Percentiles rank a stretch among this genome's conserved stretches.
phyloP scores from a whole-genome alignment of 1,284 basidiomycete genomes.

The Earliella scabrosa region DNA sequence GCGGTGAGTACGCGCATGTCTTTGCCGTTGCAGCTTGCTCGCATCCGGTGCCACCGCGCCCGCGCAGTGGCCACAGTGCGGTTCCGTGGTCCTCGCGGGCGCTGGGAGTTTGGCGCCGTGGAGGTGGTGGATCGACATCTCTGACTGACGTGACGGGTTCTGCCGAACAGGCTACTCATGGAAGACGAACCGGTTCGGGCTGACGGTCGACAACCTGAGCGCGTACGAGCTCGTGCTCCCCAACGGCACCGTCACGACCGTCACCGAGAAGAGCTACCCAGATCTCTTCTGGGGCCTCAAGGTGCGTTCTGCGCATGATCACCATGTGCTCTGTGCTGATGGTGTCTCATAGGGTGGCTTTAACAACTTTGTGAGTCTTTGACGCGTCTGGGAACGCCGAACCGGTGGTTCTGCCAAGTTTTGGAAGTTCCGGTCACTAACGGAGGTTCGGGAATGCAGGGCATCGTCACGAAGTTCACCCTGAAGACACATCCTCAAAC shows the following conservation, averaged over 20 bases:
- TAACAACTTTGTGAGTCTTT: constrained; percentile 59
- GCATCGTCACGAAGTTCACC: constrained; percentile 64
- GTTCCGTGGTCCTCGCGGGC: no score
- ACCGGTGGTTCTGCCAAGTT: no score
- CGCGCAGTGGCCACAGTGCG: no score
- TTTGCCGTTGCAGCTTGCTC: no score
- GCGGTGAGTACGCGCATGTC: constrained; percentile 35
- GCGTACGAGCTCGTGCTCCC: constrained; percentile 46
- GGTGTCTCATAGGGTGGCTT: constrained; percentile 51
- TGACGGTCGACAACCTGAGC: constrained; percentile 48
- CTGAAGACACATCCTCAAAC: constrained; percentile 56
- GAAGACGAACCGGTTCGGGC: constrained; percentile 45
- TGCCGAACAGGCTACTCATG: constrained; percentile 43
- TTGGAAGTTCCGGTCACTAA: neutral
- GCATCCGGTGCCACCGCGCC: no score
- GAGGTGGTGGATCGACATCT: neutral
- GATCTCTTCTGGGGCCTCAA: constrained; percentile 47
- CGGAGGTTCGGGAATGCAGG: constrained; percentile 39
- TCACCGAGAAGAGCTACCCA: constrained; percentile 27
- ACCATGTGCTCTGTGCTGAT: neutral
- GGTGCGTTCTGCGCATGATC: constrained; percentile 30
- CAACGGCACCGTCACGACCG: constrained; percentile 39
- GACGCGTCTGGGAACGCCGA: neutral
- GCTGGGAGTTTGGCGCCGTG: no score
- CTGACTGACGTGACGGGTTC: neutral